A percentile compares a stretch with the other conserved stretches of the same genome.
Conservation (phyloP, 257 asterid species). For the Salvia hispanica region DNA sequence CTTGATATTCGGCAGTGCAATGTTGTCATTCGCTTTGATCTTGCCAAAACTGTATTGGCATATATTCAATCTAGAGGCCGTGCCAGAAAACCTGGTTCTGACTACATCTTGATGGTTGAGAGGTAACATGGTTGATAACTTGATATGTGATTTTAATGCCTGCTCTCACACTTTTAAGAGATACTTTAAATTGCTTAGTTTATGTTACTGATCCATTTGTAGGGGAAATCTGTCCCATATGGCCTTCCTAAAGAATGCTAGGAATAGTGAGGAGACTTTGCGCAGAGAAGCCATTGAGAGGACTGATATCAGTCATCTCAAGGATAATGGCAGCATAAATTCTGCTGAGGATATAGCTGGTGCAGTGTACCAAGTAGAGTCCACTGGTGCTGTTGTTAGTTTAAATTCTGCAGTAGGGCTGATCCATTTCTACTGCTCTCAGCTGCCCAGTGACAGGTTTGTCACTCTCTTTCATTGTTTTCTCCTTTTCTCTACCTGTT, state of each 20-base stretch:
- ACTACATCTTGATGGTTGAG: slow-evolving; percentile 98
- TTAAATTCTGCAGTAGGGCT: slow-evolving; percentile 98
- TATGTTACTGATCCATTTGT: slow-evolving; percentile 35
- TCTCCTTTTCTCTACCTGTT: background rate
- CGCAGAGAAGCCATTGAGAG: slow-evolving; percentile 98
- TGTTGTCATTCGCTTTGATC: slow-evolving; percentile 98
- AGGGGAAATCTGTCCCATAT: slow-evolving; percentile 85
- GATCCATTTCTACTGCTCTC: slow-evolving; percentile 96
- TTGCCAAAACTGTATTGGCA: slow-evolving; percentile 97
- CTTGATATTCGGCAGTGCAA: slow-evolving; percentile 99
- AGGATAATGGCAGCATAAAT: slow-evolving; percentile 55
- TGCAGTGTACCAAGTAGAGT: slow-evolving; percentile 83
- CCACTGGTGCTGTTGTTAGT: slow-evolving; percentile 99
- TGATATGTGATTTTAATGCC: slow-evolving; percentile 25
- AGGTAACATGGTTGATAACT: slow-evolving; percentile 53
- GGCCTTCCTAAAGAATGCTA: slow-evolving; percentile 91
- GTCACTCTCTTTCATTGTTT: slow-evolving; percentile 16
- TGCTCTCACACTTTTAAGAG: slow-evolving; percentile 21
- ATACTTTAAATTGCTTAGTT: slow-evolving; percentile 19
- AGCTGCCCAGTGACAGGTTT: slow-evolving; percentile 95
- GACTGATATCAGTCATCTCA: slow-evolving; percentile 94
- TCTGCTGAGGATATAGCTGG: slow-evolving; percentile 62
- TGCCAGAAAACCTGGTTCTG: slow-evolving; percentile 98
- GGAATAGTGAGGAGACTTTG: slow-evolving; percentile 96
- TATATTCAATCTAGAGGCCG: slow-evolving; percentile 99